Conservation (phyloP, 495 filamentous ascomycete genomes). For the Cladorrhinum samala region DNA sequence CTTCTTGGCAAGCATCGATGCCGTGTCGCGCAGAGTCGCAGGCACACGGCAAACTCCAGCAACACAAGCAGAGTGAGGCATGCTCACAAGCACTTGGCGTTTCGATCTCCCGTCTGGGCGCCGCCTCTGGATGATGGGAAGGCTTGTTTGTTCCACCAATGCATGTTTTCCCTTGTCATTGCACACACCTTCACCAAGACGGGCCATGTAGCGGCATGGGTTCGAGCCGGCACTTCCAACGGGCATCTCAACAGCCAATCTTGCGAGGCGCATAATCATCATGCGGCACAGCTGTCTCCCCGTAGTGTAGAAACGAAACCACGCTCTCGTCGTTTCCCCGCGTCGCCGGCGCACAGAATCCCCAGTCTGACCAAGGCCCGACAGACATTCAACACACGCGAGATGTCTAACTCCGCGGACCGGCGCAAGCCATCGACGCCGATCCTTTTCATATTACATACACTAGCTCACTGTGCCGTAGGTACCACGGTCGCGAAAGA, state of each 20-base stretch:
- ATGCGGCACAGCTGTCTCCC: neutral
- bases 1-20: neutral
- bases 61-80: conserved; percentile 4
- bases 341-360: neutral
- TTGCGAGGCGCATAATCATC: no score
- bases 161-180: neutral
- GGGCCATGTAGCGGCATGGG: no score
- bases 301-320: neutral
- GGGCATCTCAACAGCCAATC: no score
- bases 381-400: no score
- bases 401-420: neutral
- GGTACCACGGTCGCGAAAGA: no score
- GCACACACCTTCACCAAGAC: no score
- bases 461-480: no score
- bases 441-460: no score
- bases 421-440: no score
- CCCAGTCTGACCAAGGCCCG: neutral
- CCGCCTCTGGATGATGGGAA: neutral
- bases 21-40: neutral
- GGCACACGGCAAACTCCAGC: neutral
- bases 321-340: neutral
- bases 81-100: conserved; percentile 18
- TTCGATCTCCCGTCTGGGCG: conserved; percentile 30
- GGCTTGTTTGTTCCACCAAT: neutral
- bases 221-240: no score